Evolutionary conservation across 768 basidiomycete species (phyloP), one percentile per base, ranked within the genome.

Genomic region (Dioszegia aurantiaca): DNA sequence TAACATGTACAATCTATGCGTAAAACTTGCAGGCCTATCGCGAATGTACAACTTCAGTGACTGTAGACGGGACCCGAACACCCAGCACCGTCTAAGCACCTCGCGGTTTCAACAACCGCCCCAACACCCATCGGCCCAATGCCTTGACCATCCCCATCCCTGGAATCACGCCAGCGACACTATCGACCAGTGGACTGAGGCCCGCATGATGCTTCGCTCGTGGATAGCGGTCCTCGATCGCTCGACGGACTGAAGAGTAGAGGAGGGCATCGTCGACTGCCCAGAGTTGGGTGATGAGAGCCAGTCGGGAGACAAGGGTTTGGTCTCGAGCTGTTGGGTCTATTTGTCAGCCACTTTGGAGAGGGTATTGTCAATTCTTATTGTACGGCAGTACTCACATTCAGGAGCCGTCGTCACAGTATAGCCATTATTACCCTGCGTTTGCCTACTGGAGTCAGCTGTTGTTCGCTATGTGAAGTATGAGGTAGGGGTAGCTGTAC

Each of bases 251-350:
- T 2, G 63, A 56, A 3, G 69, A 67, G 55, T 59, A 70, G n/a
- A 70, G 60, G 16, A 70, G 58, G n/a, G 66, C 69, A 41, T 70
- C 64, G 58, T 70, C 69, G 21, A 70, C 69, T 26, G 66, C 69
- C 60, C 60, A 70, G 8, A 70, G 31, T 26, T 56, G 52, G 10
- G 63, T 41, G 8, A 68, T 21, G 40, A 62, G 42, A 21, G 60
- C 55, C 9, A 62, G 42, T 3, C 58, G 53, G 28, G 55, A 53
- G 2, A 54, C 49, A 12, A 59, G 55, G 42, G 60, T 24, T 14
- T 30, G 16, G 8, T 26, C 4, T 12, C 26, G 26, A 30, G 26
- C 26, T 17, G 28, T 17, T 48, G 45, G n/a, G n/a, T n/a, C n/a
- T n/a, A n/a, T n/a, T n/a, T n/a, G n/a, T n/a, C n/a, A n/a, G n/a